Evolutionary conservation across 768 basidiomycete species (phyloP), one percentile per base, ranked within the genome.

Genomic region (Leccinum incarnatum): DNA sequence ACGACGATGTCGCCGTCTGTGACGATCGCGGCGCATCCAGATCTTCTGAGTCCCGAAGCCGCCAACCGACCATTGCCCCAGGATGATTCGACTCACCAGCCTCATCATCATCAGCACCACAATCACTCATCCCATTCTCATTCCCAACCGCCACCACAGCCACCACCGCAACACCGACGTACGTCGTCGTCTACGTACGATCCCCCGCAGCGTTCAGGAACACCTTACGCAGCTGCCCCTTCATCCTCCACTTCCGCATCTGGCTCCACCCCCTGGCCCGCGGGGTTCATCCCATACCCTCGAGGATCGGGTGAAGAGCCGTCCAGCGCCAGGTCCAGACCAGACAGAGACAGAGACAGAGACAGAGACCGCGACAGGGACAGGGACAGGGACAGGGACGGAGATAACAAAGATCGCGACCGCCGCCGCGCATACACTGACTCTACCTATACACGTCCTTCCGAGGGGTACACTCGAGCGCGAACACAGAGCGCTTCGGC

Each of bases 21-120:
- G 14, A 55, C 74, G 3, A 60, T 68, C 17, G 49, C 76, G 2
- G 46, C 77, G 2, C 74, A 79, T 49, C 75, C 74, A 0, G 73
- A 78, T 2, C 71, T 81, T 4, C 69, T 83, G 27, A 78, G 79
- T 8, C 79, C 82, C 5, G 77, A 80, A 5, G 67, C 74, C 37
- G 75, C 76, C 2, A 67, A 70, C 57, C 60, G 66, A 42, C 69
- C 56, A 8, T 23, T 74, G n/a, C 68, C 63, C 14, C 67, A 57
- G 50, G 67, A 65, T 1, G 65, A 67, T 23, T 17, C 52, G 5
- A 15, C 25, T 5, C 62, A 51, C 1, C 56, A 59, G 4, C 55
- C 25, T 9, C 66, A 34, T 1, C 60, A 42, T 2, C 14, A 50
- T 0, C 48, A 47, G 1, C 29, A 51, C 7, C 60, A 17, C n/a